A percentile compares a stretch with the other conserved stretches of the same genome.
These are phyloP conservation scores for Daldinia bambusicola DNA, from an alignment of 495 filamentous ascomycete species.

Conservation along the genomic window DNA sequence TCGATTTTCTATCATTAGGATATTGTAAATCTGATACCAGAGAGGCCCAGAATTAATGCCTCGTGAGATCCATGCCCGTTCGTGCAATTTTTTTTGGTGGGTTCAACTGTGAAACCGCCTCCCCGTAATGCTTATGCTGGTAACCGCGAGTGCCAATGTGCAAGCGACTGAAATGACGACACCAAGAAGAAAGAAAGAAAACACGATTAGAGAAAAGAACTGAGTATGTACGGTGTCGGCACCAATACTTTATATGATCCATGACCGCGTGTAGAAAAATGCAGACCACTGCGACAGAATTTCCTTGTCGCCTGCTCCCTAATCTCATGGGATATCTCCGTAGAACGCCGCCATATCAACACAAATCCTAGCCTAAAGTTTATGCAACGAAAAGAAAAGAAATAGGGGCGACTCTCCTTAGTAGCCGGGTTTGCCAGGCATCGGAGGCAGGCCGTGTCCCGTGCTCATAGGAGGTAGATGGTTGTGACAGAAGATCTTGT, in stretches of 20 bases:
- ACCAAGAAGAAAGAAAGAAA: constrained; percentile 5
- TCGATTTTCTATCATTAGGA: constrained; percentile 16
- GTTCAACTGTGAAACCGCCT: constrained; percentile 25
- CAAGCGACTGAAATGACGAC: constrained; percentile 29
- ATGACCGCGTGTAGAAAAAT: constrained; percentile 32
- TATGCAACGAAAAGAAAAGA: constrained; percentile 21
- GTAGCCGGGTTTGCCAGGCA: constrained; percentile 61
- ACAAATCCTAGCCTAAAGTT: constrained; percentile 17
- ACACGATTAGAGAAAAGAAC: constrained; percentile 25
- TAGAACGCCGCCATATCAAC: constrained; percentile 37
- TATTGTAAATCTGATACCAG: neutral
- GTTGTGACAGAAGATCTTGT: constrained; percentile 62
- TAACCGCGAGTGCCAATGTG: constrained; percentile 34
- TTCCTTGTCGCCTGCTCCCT: constrained; percentile 12
- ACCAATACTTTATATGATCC: constrained; percentile 44
- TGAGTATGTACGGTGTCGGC: constrained; percentile 38
- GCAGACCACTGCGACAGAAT: constrained; percentile 19
- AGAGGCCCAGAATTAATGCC: constrained; percentile 4
- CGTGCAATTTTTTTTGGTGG: constrained; percentile 27
- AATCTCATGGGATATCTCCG: constrained; percentile 33
- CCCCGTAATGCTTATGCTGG: constrained; percentile 13
- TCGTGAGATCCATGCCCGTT: constrained; percentile 13
- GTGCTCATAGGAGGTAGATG: constrained; percentile 57
- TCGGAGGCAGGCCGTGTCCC: constrained; percentile 57
- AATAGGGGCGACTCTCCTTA: constrained; percentile 30